A percentile compares a stretch with the other conserved stretches of the same genome.
Evolutionary conservation across 2,329 filamentous ascomycete species (phyloP).

Genomic region (Alternaria metachromatica): DNA sequence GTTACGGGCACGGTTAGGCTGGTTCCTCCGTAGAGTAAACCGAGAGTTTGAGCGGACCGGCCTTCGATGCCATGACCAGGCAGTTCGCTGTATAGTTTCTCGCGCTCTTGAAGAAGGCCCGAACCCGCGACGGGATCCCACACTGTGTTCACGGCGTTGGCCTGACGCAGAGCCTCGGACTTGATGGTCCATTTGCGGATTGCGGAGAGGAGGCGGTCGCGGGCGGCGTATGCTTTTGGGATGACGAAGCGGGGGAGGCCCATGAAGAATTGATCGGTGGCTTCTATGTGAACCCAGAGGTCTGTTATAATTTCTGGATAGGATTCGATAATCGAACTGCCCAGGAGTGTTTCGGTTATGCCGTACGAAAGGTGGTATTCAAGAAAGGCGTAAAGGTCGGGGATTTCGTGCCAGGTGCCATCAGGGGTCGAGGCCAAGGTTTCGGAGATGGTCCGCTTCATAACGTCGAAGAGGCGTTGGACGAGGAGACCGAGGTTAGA

Average conservation of each 20-base stretch:
- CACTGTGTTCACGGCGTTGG: neutral
- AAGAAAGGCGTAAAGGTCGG: slow-evolving; percentile 20
- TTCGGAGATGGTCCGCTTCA: slow-evolving; percentile 14
- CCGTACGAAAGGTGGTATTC: slow-evolving; percentile 11
- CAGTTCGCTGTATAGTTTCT: slow-evolving; percentile 17
- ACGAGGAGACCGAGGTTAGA: slow-evolving; percentile 9
- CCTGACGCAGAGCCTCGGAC: slow-evolving; percentile 3
- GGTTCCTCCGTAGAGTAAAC: slow-evolving; percentile 21
- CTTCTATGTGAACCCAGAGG: slow-evolving; percentile 24
- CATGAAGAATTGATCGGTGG: slow-evolving; percentile 18
- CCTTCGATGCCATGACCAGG: slow-evolving; percentile 17
- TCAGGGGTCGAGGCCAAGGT: neutral
- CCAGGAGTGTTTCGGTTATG: slow-evolving; percentile 12
- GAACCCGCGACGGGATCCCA: slow-evolving; percentile 25
- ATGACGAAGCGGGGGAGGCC: slow-evolving; percentile 19
- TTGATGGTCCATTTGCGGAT: slow-evolving; percentile 8
- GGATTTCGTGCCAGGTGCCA: slow-evolving; percentile 12
- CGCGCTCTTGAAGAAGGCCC: slow-evolving; percentile 19
- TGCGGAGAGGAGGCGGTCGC: slow-evolving; percentile 20
- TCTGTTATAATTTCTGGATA: slow-evolving; percentile 18
- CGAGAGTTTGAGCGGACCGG: slow-evolving; percentile 21
- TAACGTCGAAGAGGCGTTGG: slow-evolving; percentile 10
- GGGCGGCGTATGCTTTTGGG: slow-evolving; percentile 13
- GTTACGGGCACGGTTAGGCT: slow-evolving; percentile 18
- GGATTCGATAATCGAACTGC: slow-evolving; percentile 10